A percentile compares a stretch with the other conserved stretches of the same genome.
Evolutionary conservation across 2,329 filamentous ascomycete genomes (phyloP).

Genomic region (Aotearoamyces nothofagi): DNA sequence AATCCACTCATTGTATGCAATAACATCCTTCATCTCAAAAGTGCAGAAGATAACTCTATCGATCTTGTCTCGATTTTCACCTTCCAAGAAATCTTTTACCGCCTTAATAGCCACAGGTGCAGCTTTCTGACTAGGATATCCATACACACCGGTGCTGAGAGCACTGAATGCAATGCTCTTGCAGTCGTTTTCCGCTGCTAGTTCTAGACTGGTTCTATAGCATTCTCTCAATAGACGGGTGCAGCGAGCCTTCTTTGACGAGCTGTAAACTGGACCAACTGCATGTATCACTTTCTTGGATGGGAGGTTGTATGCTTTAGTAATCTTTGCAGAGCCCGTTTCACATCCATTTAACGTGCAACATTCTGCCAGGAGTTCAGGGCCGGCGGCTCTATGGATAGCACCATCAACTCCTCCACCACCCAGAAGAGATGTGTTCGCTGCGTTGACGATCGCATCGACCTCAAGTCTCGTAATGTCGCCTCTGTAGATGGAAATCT

Average conservation of each 20-base stretch:
- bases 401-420: constrained; percentile 86
- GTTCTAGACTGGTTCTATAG: constrained; percentile 55
- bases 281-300: constrained; percentile 74
- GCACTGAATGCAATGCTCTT: constrained; percentile 68
- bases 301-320: constrained; percentile 60
- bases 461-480: constrained; percentile 72
- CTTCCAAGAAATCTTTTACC: constrained; percentile 25
- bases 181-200: constrained; percentile 54
- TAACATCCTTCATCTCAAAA: constrained; percentile 64
- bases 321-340: constrained; percentile 75
- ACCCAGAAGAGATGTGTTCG: constrained; percentile 63
- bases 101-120: constrained; percentile 53
- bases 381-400: constrained; percentile 74
- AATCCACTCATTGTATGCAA: constrained; percentile 52
- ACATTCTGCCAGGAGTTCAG: constrained; percentile 54
- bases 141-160: constrained; percentile 81
- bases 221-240: constrained; percentile 38
- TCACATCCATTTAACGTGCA: constrained; percentile 53
- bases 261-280: constrained; percentile 66
- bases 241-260: constrained; percentile 23
- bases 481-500: constrained; percentile 52
- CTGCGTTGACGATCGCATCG: constrained; percentile 86
- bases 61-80: constrained; percentile 21
- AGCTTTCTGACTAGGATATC: constrained; percentile 64
- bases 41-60: constrained; percentile 38